These are phyloP conservation scores for Crithidia expoeki DNA, from an alignment of 208 protist species.

Conservation along the genomic window DNA sequence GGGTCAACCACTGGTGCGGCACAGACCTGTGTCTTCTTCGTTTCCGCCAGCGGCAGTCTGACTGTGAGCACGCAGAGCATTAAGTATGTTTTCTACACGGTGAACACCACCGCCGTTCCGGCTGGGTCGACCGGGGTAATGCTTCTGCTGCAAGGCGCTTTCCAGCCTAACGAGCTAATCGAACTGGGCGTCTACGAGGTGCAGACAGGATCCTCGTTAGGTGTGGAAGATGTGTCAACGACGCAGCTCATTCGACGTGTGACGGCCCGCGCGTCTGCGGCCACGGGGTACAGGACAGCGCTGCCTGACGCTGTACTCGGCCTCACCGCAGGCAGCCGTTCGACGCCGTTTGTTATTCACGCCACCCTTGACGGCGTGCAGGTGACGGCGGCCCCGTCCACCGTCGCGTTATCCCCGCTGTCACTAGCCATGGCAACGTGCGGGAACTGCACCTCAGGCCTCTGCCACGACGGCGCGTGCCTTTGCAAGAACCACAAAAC, in stretches of 20 bases:
- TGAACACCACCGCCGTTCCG: conserved; percentile 18
- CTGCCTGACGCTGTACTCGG: conserved; percentile 27
- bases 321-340: conserved; percentile 1
- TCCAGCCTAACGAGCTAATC: conserved; percentile 32
- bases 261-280: conserved; percentile 18
- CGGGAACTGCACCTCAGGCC: conserved; percentile 47
- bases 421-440: conserved; percentile 53
- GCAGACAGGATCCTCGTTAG: neutral
- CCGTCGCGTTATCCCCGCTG: conserved; percentile 63
- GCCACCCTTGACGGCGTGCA: conserved; percentile 46
- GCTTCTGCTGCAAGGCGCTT: conserved; percentile 28
- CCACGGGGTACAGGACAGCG: conserved; percentile 21
- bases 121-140: conserved; percentile 22
- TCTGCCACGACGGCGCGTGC: conserved; percentile 38
- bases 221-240: too few species aligned
- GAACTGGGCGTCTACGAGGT: conserved; percentile 31
- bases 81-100: conserved; percentile 39
- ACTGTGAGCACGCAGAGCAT: neutral
- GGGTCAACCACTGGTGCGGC: conserved; percentile 28
- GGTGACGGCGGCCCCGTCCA: conserved; percentile 32
- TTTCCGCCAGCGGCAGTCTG: conserved; percentile 25
- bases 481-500: conserved; percentile 40
- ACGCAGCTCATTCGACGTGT: conserved; percentile 23
- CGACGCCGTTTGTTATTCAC: conserved; percentile 26
- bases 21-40: conserved; percentile 58